Evolutionary conservation across 352 stramenopile species (phyloP).

Genomic region (Pythium phragmiticola): DNA sequence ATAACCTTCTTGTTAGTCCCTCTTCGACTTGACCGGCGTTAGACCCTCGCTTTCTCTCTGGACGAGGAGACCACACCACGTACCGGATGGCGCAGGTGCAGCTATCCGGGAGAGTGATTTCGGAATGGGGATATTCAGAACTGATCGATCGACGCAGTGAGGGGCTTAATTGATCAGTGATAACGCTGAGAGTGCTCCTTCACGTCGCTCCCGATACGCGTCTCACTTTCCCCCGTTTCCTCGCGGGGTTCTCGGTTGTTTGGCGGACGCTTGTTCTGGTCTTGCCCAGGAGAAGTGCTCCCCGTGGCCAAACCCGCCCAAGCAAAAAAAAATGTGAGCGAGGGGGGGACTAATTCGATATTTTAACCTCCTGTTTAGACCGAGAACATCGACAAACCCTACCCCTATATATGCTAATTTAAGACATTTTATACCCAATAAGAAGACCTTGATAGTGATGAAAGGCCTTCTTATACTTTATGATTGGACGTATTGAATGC

Average conservation of each 20-base stretch:
- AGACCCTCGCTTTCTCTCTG: not conserved
- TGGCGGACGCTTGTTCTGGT: constrained; percentile 29
- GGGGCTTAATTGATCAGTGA: not conserved
- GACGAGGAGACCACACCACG: not conserved
- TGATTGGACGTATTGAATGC: constrained; percentile 12
- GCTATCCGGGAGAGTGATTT: not conserved
- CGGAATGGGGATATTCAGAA: not conserved
- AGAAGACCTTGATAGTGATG: constrained; percentile 9
- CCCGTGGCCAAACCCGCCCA: constrained; percentile 15
- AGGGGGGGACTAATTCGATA: constrained; percentile 22
- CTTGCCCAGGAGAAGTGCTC: constrained; percentile 5
- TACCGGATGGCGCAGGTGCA: not conserved
- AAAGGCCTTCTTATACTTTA: too few species aligned
- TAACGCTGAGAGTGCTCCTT: too few species aligned
- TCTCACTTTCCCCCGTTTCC: constrained; percentile 22
- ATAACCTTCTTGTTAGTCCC: not conserved
- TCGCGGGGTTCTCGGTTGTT: constrained; percentile 25
- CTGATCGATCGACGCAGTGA: not conserved
- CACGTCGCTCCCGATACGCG: not conserved
- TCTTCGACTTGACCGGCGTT: not conserved
- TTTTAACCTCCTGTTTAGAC: constrained; percentile 18
- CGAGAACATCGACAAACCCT: constrained; percentile 9
- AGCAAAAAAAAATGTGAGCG: not conserved
- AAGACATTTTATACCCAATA: constrained; percentile 17
- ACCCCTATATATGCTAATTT: constrained; percentile 13